Percentiles rank a stretch among this genome's conserved stretches.
phyloP scores from a whole-genome alignment of 2,329 filamentous ascomycete genomes.

The Conoideocrella luteorostrata region DNA sequence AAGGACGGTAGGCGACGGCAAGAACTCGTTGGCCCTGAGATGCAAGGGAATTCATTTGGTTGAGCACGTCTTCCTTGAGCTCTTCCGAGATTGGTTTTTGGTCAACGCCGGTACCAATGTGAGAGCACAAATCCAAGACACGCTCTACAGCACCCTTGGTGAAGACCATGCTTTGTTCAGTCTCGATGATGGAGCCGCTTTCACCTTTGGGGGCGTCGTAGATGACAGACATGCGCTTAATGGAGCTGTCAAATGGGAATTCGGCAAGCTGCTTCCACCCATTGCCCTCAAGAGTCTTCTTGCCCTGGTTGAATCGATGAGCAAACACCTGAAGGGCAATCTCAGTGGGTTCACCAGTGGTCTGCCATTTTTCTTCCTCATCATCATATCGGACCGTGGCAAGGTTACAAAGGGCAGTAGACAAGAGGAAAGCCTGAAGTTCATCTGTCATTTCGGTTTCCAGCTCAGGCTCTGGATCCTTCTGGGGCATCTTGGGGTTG shows the following conservation, averaged over 20 bases:
- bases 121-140: conserved; percentile 49
- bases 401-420: conserved; percentile 59
- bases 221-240: conserved; percentile 76
- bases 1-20: conserved; percentile 60
- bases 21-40: conserved; percentile 66
- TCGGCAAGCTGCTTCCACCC: conserved; percentile 63
- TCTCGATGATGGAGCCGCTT: conserved; percentile 29
- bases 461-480: conserved; percentile 24
- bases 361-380: conserved; percentile 54
- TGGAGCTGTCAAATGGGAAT: conserved; percentile 71
- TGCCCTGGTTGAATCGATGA: conserved; percentile 57
- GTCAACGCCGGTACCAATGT: conserved; percentile 36
- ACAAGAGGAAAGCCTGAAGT: conserved; percentile 45
- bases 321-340: conserved; percentile 72
- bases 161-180: conserved; percentile 46
- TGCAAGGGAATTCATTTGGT: conserved; percentile 53
- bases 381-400: conserved; percentile 52
- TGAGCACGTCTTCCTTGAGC: conserved; percentile 42
- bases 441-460: conserved; percentile 42
- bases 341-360: conserved; percentile 66
- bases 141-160: conserved; percentile 59
- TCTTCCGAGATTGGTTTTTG: conserved; percentile 43
- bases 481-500: conserved; percentile 24
- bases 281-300: conserved; percentile 42
- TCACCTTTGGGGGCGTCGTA: conserved; percentile 47